Conservation (phyloP, 441 rosid species). For the Gossypium armourianum region DNA sequence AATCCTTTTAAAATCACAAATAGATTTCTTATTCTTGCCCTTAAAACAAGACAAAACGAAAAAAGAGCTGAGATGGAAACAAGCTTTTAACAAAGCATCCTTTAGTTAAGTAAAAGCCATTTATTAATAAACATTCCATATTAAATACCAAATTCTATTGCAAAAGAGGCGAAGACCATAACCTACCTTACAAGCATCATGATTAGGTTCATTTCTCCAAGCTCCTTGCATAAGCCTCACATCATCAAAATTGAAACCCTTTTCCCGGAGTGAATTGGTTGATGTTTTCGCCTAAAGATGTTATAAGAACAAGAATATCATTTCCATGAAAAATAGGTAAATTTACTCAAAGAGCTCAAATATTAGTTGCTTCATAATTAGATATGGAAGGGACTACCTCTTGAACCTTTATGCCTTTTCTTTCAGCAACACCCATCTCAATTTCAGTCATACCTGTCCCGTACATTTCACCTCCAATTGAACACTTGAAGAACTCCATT, state of each 20-base stretch:
- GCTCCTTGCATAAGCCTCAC: slow-evolving; percentile 68
- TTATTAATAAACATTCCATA: background rate
- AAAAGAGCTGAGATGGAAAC: background rate
- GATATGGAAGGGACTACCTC: slow-evolving; percentile 38
- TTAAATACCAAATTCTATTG: background rate
- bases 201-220: slow-evolving; percentile 69
- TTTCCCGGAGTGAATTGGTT: slow-evolving; percentile 45
- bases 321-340: slow-evolving; percentile 7
- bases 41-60: background rate
- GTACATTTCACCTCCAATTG: slow-evolving; percentile 89
- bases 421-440: slow-evolving; percentile 68
- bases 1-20: background rate
- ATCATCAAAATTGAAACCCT: slow-evolving; percentile 96
- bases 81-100: background rate
- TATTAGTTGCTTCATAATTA: slow-evolving; percentile 5
- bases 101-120: background rate
- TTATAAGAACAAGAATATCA: slow-evolving; percentile 4
- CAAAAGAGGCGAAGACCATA: background rate
- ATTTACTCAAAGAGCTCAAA: background rate
- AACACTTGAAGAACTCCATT: slow-evolving; percentile 99
- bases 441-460: slow-evolving; percentile 91
- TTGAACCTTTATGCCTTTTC: slow-evolving; percentile 53
- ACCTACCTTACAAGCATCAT: slow-evolving; percentile 64
- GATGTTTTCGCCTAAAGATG: slow-evolving; percentile 38
- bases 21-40: background rate